A percentile compares a stretch with the other conserved stretches of the same genome.
These are phyloP conservation scores for Gymnopilus dilepis DNA, from an alignment of 768 basidiomycete species.

Conservation along the genomic window DNA sequence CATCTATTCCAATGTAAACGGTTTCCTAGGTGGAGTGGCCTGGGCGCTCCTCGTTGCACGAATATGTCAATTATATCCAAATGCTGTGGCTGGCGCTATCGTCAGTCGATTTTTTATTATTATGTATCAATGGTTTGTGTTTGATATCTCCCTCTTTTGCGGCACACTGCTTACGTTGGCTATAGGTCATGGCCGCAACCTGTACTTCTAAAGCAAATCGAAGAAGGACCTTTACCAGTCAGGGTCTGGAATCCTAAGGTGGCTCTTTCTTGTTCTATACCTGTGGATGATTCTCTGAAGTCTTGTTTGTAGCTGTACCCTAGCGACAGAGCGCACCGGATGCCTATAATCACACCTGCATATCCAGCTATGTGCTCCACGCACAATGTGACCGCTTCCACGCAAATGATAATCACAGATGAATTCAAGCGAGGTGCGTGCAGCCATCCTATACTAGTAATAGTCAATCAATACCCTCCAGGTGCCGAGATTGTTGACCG, in stretches of 20 bases:
- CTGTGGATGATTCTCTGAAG: not conserved
- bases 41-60: conserved; percentile 99
- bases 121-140: conserved; percentile 90
- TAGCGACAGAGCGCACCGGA: conserved; percentile 90
- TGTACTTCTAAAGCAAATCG: conserved; percentile 95
- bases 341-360: conserved; percentile 99
- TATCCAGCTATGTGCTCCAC: conserved; percentile 99
- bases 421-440: conserved; percentile 88
- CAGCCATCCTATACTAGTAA: too few relatives aligned
- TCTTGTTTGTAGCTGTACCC: conserved; percentile 77
- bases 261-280: conserved; percentile 11
- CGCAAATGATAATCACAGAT: conserved; percentile 94
- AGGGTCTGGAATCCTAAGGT: conserved; percentile 99
- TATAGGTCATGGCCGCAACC: conserved; percentile 97
- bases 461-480: conserved; percentile 35
- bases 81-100: conserved; percentile 90
- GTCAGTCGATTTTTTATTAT: conserved; percentile 99
- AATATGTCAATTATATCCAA: conserved; percentile 98
- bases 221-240: conserved; percentile 91
- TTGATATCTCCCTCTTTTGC: not conserved
- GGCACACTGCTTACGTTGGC: conserved; percentile 8
- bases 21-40: conserved; percentile 96
- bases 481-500: conserved; percentile 94
- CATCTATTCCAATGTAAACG: conserved; percentile 97
- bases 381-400: conserved; percentile 95